Percentiles rank a stretch among this genome's conserved stretches.
These are phyloP conservation scores for Solanum rostratum DNA, from an alignment of 257 asterid genomes.

Conservation along the genomic window DNA sequence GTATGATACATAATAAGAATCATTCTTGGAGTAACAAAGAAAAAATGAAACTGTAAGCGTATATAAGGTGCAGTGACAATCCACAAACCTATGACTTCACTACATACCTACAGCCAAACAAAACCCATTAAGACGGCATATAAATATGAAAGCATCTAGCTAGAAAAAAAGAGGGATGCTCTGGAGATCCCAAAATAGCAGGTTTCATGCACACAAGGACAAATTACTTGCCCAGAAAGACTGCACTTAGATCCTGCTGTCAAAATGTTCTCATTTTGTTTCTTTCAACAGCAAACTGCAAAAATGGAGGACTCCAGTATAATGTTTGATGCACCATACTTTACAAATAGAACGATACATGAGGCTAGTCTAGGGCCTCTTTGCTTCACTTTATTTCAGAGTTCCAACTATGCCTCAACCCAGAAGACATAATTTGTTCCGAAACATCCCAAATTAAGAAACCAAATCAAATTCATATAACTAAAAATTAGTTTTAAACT, in stretches of 20 bases:
- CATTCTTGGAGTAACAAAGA: neutral
- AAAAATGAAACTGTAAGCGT: neutral
- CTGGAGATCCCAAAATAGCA: neutral
- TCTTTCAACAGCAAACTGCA: neutral
- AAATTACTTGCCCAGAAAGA: neutral
- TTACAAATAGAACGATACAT: neutral
- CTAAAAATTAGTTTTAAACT: neutral
- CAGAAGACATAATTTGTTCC: neutral
- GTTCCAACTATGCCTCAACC: neutral
- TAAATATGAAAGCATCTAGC: neutral
- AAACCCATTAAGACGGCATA: neutral
- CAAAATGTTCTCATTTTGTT: neutral
- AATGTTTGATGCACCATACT: neutral
- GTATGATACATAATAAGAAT: slow-evolving; percentile 19
- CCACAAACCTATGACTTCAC: neutral
- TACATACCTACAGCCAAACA: neutral
- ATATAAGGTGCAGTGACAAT: neutral
- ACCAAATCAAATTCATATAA: neutral
- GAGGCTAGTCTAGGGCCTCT: neutral
- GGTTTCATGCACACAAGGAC: neutral
- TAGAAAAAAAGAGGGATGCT: neutral
- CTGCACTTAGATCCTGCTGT: neutral
- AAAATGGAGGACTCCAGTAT: neutral
- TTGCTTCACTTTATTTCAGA: neutral
- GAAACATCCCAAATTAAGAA: neutral